phyloP scores from a whole-genome alignment of 306 rosid genomes.

The Hippophae tibetana region DNA sequence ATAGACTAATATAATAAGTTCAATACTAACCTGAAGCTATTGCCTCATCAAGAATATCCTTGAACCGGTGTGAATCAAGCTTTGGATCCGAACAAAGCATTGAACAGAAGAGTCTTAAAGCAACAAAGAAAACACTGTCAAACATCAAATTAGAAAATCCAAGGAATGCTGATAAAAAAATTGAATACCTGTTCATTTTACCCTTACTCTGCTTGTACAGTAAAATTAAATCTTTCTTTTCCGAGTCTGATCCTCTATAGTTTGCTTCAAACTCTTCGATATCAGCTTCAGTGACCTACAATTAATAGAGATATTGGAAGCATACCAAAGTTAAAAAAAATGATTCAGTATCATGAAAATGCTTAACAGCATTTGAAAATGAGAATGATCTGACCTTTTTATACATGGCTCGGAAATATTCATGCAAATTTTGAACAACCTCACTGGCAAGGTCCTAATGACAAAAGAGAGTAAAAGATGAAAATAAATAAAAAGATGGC shows the following conservation, averaged over 20 bases:
- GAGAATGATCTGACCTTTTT: slow-evolving; percentile 44
- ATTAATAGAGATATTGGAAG: neutral
- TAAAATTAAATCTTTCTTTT: slow-evolving; percentile 68
- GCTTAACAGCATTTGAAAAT: neutral
- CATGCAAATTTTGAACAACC: slow-evolving; percentile 48
- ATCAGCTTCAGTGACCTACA: neutral
- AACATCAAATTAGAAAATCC: slow-evolving; percentile 16
- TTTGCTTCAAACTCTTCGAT: neutral
- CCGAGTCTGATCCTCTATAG: slow-evolving; percentile 20
- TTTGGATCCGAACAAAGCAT: slow-evolving; percentile 92
- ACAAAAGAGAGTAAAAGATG: neutral
- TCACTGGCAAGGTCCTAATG: slow-evolving; percentile 76
- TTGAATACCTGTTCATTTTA: slow-evolving; percentile 59
- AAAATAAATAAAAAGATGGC: too few species aligned
- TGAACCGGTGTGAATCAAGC: slow-evolving; percentile 58
- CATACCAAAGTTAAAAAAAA: neutral
- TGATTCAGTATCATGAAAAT: neutral
- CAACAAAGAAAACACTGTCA: slow-evolving; percentile 10
- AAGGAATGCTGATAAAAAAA: neutral
- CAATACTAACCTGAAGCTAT: slow-evolving; percentile 53
- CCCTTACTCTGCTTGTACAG: slow-evolving; percentile 65
- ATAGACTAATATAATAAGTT: slow-evolving; percentile 32
- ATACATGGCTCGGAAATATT: slow-evolving; percentile 52
- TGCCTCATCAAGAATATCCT: slow-evolving; percentile 67
- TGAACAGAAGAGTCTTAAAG: slow-evolving; percentile 71